A percentile compares a stretch with the other conserved stretches of the same genome.
Conservation (phyloP, 495 filamentous ascomycete genomes). For the Talaromyces stipitatus region DNA sequence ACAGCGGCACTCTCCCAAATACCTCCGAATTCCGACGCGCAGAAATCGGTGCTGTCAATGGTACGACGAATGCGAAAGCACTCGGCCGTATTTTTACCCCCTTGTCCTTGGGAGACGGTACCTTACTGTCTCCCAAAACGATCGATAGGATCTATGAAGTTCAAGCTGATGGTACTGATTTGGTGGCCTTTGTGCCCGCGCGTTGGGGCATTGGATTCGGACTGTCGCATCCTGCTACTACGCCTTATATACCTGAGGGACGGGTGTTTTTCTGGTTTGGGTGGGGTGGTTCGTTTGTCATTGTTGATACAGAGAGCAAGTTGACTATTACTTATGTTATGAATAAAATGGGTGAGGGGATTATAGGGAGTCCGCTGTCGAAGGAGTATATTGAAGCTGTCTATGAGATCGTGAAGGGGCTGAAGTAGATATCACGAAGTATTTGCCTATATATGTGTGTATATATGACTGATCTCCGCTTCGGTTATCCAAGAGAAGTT, state of each 20-base stretch:
- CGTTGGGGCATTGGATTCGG: slow-evolving; percentile 19
- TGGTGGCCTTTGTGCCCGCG: slow-evolving; percentile 9
- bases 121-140: slow-evolving; percentile 12
- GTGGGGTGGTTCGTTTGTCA: slow-evolving; percentile 20
- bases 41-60: slow-evolving; percentile 11
- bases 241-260: slow-evolving; percentile 8
- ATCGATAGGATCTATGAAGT: slow-evolving; percentile 18
- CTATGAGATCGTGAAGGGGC: slow-evolving; percentile 17
- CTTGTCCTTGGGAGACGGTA: slow-evolving; percentile 1
- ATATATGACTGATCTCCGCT: background rate
- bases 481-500: background rate
- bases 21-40: background rate
- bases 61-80: slow-evolving; percentile 10
- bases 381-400: slow-evolving; percentile 25
- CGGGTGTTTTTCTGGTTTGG: slow-evolving; percentile 20
- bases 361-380: slow-evolving; percentile 21
- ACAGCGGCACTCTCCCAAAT: background rate
- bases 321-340: slow-evolving; percentile 24
- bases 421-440: background rate
- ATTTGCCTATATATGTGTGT: background rate
- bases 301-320: slow-evolving; percentile 21
- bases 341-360: slow-evolving; percentile 20
- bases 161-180: slow-evolving; percentile 13
- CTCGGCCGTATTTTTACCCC: slow-evolving; percentile 9
- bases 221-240: slow-evolving; percentile 3